phyloP scores from a whole-genome alignment of 2,329 filamentous ascomycete genomes.

The Fusarium continuum region DNA sequence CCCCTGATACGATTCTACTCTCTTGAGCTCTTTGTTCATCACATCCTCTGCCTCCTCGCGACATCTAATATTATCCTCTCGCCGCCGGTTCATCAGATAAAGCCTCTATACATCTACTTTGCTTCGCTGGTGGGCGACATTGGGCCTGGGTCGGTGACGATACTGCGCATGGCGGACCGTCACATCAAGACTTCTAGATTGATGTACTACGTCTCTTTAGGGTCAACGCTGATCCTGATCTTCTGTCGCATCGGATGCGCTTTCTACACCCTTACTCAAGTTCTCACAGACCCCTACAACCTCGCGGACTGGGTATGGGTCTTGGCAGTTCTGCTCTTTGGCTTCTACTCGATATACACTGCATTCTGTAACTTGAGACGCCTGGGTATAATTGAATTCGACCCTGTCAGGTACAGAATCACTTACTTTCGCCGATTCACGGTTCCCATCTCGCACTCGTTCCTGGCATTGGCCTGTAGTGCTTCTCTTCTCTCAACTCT shows the following conservation, averaged over 20 bases:
- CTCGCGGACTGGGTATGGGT: conserved; percentile 37
- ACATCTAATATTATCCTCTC: conserved; percentile 35
- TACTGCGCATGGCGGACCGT: conserved; percentile 33
- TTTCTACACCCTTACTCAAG: conserved; percentile 29
- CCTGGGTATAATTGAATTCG: conserved; percentile 18
- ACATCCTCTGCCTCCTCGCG: conserved; percentile 37
- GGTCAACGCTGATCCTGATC: conserved; percentile 22
- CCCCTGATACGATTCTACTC: conserved; percentile 20
- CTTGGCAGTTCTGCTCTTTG: conserved; percentile 35
- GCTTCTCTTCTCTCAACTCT: conserved; percentile 24
- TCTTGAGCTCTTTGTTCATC: conserved; percentile 39
- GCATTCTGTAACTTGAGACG: conserved; percentile 31
- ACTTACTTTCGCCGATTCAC: conserved; percentile 6
- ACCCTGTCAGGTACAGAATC: conserved; percentile 14
- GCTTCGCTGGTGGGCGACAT: conserved; percentile 42
- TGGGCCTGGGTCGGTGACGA: conserved; percentile 23
- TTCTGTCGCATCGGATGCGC: conserved; percentile 25
- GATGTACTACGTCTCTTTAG: conserved; percentile 25
- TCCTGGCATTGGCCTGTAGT: conserved; percentile 27
- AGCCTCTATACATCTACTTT: conserved; percentile 41
- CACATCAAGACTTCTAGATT: conserved; percentile 20
- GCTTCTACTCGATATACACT: conserved; percentile 28
- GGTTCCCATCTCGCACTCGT: conserved; percentile 30
- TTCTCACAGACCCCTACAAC: conserved; percentile 33
- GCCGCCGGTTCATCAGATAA: conserved; percentile 39